Base-by-base conservation (phyloP, 768 basidiomycete species). In the Russula vinacea region DNA sequence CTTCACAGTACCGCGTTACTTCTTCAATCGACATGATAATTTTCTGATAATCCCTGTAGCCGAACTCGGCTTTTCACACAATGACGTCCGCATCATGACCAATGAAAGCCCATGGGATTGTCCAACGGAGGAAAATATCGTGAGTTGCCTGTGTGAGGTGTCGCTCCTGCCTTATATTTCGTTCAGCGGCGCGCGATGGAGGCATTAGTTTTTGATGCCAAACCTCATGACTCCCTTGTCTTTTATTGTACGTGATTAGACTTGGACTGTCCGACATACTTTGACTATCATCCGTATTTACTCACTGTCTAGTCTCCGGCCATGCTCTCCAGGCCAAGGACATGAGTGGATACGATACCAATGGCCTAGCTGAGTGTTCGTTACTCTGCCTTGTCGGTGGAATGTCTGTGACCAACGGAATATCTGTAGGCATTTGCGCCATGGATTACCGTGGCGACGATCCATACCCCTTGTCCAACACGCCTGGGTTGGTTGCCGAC, bases 401-500 rank as follows among this genome's bases (percentile, higher is more conserved):
- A 35, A 39, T 42, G 33, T 37, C 14, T 32, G 17, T 32, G 26
- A 50, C 14, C 5, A 13, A 40, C 37, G 0, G 19, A 24, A 26
- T 17, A 32, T n/a, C 9, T 35, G 22, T 4, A 63, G 62, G 40
- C 22, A 35, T 63, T 1, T 63, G 62, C 40, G 24, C 62, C 10
- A n/a, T 37, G 39, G 56, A 58, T 19, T 57, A n/a, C 5, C 4
- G 0, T 1, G 32, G 22, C 39, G 3, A 29, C 17, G 16, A 7
- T 10, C 9, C 7, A 8, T 6, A n/a, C 29, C 19, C 6, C 29
- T 5, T 5, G 22, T 14, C 26, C 10, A 2, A 56, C 7, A 50
- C 49, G 11, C 37, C 45, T n/a, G 54, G 54, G 5, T 8, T 62
- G 14, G 52, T 63, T 11, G 42, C 52, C 19, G 62, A 63, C n/a